phyloP scores from a whole-genome alignment of 495 filamentous ascomycete genomes.

The Talaromyces adpressus region DNA sequence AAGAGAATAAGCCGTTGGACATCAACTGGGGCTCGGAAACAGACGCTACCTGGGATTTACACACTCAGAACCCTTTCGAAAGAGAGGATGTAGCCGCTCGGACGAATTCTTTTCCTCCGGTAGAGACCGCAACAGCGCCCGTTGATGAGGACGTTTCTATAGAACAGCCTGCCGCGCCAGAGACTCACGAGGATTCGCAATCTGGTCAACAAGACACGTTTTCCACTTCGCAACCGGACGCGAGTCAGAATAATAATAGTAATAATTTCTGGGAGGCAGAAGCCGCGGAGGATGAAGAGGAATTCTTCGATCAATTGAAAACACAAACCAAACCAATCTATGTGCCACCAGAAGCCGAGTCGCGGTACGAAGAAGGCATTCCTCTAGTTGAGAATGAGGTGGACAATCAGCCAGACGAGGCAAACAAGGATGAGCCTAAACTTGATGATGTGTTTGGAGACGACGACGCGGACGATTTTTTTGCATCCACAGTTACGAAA shows the following conservation, averaged over 20 bases:
- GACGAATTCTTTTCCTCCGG: slow-evolving; percentile 16
- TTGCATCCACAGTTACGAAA: slow-evolving; percentile 16
- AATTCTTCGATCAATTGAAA: slow-evolving; percentile 43
- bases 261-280: slow-evolving; percentile 24
- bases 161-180: background rate
- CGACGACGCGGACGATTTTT: slow-evolving; percentile 34
- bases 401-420: slow-evolving; percentile 12
- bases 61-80: slow-evolving; percentile 1
- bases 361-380: slow-evolving; percentile 41
- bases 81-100: slow-evolving; percentile 28
- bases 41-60: background rate
- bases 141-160: background rate
- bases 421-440: slow-evolving; percentile 10
- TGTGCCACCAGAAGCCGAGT: slow-evolving; percentile 35
- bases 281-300: slow-evolving; percentile 36
- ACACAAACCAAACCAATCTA: slow-evolving; percentile 42
- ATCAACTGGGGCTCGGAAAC: slow-evolving; percentile 5
- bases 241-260: slow-evolving; percentile 10
- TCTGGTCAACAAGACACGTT: slow-evolving; percentile 16
- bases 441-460: slow-evolving; percentile 30
- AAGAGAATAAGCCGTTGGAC: slow-evolving; percentile 10
- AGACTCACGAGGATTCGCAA: background rate
- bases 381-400: slow-evolving; percentile 31
- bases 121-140: slow-evolving; percentile 18
- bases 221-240: slow-evolving; percentile 5